These are phyloP conservation scores for Pyrenochaeta sp. DNA, from an alignment of 2,329 filamentous ascomycete genomes.

Conservation along the genomic window DNA sequence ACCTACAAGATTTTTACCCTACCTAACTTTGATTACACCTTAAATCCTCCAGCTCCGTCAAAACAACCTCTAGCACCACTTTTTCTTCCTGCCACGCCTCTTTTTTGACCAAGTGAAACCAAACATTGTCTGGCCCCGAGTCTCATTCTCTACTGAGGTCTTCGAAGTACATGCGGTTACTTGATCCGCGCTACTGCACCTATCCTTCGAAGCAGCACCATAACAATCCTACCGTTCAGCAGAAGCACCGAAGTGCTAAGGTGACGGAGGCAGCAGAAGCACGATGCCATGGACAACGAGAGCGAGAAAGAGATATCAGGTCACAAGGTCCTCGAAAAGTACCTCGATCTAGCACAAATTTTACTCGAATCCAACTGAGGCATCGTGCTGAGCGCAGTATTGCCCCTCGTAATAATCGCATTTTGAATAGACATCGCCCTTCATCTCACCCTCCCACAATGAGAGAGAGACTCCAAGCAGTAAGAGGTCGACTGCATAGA, in stretches of 20 bases:
- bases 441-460: conserved; percentile 2
- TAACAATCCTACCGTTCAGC: not conserved
- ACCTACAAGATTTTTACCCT: no score
- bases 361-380: no score
- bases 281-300: not conserved
- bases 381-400: no score
- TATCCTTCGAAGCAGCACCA: not conserved
- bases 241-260: not conserved
- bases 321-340: no score
- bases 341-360: no score
- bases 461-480: conserved; percentile 10
- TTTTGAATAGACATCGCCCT: not conserved
- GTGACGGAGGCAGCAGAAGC: not conserved
- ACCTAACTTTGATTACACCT: no score
- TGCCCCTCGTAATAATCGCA: no score
- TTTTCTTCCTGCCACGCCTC: not conserved
- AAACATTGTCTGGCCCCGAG: not conserved
- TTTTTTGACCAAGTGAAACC: not conserved
- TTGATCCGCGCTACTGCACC: not conserved
- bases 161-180: not conserved
- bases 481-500: conserved; percentile 10
- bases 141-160: not conserved
- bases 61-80: no score
- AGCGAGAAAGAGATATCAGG: not conserved
- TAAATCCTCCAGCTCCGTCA: no score